Evolutionary conservation across 2,329 filamentous ascomycete species (phyloP).

Genomic region (Penicillium sp.): DNA sequence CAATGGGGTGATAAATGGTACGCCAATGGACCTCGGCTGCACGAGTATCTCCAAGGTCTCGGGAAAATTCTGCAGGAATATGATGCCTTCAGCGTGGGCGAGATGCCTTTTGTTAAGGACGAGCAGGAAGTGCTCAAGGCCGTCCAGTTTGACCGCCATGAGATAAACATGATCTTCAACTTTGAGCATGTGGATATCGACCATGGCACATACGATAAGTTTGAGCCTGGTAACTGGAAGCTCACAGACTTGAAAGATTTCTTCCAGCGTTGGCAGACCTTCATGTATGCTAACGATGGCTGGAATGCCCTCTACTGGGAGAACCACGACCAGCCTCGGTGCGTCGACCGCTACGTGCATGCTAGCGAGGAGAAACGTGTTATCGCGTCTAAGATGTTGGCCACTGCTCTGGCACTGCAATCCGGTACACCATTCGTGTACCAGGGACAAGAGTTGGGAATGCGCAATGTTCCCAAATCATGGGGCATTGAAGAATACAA

Average conservation of each 20-base stretch:
- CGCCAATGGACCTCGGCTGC: slow-evolving; percentile 59
- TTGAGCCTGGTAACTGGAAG: slow-evolving; percentile 48
- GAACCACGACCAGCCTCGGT: slow-evolving; percentile 65
- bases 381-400: slow-evolving; percentile 60
- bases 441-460: slow-evolving; percentile 69
- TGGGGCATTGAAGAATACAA: slow-evolving; percentile 68
- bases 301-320: slow-evolving; percentile 68
- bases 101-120: slow-evolving; percentile 57
- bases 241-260: slow-evolving; percentile 55
- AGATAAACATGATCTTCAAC: slow-evolving; percentile 72
- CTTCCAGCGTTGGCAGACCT: slow-evolving; percentile 59
- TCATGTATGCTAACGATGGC: slow-evolving; percentile 59
- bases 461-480: slow-evolving; percentile 61
- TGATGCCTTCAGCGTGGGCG: slow-evolving; percentile 60
- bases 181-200: slow-evolving; percentile 68
- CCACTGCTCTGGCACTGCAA: slow-evolving; percentile 58
- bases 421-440: slow-evolving; percentile 67
- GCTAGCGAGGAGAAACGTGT: slow-evolving; percentile 53
- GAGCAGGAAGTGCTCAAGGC: slow-evolving; percentile 53
- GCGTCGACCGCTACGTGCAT: slow-evolving; percentile 57
- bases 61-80: slow-evolving; percentile 57
- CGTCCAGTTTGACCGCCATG: slow-evolving; percentile 57
- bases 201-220: slow-evolving; percentile 52
- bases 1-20: slow-evolving; percentile 46
- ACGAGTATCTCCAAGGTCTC: slow-evolving; percentile 58